phyloP scores from a whole-genome alignment of 176 grass and related monocot species.

The Phoenix roebelenii region DNA sequence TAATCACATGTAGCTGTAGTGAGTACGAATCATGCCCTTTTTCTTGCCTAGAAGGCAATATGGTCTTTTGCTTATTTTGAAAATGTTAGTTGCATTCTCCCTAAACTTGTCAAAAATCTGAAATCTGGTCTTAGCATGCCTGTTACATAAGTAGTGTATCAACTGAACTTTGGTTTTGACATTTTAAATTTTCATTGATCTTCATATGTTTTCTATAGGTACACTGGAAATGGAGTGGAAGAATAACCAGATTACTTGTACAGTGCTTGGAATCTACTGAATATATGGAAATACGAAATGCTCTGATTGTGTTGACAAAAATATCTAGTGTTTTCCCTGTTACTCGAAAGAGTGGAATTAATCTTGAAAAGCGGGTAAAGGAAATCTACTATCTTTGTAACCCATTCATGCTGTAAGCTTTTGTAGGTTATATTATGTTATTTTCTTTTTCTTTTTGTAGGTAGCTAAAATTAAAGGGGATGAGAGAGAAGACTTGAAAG shows the following conservation, averaged over 20 bases:
- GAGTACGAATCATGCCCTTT: too few relatives aligned
- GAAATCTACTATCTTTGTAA: too few relatives aligned
- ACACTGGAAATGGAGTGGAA: conserved; percentile 89
- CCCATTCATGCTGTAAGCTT: too few relatives aligned
- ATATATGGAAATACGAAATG: conserved; percentile 99
- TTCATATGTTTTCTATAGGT: conserved; percentile 37
- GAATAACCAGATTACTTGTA: conserved; percentile 75
- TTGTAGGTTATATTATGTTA: too few relatives aligned
- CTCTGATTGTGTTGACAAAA: conserved; percentile 89
- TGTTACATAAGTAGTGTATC: neutral
- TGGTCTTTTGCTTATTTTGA: too few relatives aligned
- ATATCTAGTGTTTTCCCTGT: conserved; percentile 90
- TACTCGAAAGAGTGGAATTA: conserved; percentile 71
- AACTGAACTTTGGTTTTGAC: conserved; percentile 5
- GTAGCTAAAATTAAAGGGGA: conserved; percentile 88
- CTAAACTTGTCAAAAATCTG: too few relatives aligned
- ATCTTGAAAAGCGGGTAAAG: conserved; percentile 79
- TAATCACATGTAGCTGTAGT: too few relatives aligned
- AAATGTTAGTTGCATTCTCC: too few relatives aligned
- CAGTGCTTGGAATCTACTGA: conserved; percentile 97
- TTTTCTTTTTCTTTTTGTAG: conserved; percentile 21
- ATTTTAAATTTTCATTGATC: too few relatives aligned
- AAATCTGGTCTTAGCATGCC: neutral
- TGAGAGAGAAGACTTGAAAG: conserved; percentile 94
- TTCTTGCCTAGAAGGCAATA: too few relatives aligned